These are phyloP conservation scores for Erodium texanum DNA, from an alignment of 441 rosid genomes.

Conservation along the genomic window DNA sequence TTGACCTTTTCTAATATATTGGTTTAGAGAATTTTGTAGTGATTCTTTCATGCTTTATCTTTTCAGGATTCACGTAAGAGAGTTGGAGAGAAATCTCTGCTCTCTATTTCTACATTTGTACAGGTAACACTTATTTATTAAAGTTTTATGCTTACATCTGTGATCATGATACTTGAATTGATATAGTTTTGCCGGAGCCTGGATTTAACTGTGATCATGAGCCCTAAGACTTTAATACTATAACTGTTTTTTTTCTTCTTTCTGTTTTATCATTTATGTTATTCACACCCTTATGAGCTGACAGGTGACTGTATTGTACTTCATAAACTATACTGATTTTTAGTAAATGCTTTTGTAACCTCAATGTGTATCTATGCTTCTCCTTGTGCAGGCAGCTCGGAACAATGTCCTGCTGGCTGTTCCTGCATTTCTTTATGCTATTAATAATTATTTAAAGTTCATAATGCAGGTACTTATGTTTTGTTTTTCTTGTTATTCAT, in stretches of 20 bases:
- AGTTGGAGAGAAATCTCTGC: slow-evolving; percentile 84
- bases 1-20: not conserved
- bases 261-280: not conserved
- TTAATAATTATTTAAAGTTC: slow-evolving; percentile 94
- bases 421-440: slow-evolving; percentile 89
- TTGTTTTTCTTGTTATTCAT: not conserved
- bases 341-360: not conserved
- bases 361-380: slow-evolving; percentile 9
- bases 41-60: slow-evolving; percentile 12
- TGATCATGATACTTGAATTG: slow-evolving; percentile 13
- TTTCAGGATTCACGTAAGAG: slow-evolving; percentile 60
- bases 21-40: not conserved
- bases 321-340: not conserved
- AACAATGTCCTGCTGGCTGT: slow-evolving; percentile 90
- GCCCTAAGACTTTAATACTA: not conserved
- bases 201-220: not conserved
- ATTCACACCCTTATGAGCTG: not conserved
- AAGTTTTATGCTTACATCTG: slow-evolving; percentile 46
- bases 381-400: slow-evolving; percentile 79
- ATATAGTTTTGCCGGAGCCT: slow-evolving; percentile 2
- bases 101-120: slow-evolving; percentile 26
- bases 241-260: not conserved
- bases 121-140: not conserved
- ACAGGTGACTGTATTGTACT: not conserved
- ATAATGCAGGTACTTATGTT: slow-evolving; percentile 71